Evolutionary conservation across 164 flowering plant species (phyloP).

Genomic region (Magnolia officinalis): DNA sequence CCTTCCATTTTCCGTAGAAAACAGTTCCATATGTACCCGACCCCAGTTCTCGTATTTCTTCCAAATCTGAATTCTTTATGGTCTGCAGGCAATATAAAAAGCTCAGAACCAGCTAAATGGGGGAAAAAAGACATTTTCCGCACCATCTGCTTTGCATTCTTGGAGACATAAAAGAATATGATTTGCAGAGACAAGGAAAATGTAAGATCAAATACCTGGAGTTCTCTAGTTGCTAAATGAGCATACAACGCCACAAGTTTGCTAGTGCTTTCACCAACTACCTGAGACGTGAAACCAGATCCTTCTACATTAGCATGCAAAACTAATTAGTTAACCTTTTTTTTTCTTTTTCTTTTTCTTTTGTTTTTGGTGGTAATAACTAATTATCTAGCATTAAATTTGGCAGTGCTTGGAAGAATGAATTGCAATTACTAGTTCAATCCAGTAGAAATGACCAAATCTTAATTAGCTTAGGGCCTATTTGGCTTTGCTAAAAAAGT

Average conservation of each 20-base stretch:
- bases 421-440: too few relatives aligned
- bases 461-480: too few relatives aligned
- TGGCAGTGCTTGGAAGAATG: too few relatives aligned
- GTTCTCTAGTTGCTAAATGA: slow-evolving; percentile 22
- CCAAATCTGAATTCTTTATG: slow-evolving; percentile 34
- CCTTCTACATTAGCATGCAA: slow-evolving; percentile 18
- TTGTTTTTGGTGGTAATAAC: too few relatives aligned
- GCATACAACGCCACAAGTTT: slow-evolving; percentile 14
- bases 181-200: not conserved
- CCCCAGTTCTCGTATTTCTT: slow-evolving; percentile 37
- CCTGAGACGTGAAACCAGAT: slow-evolving; percentile 7
- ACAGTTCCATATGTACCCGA: slow-evolving; percentile 43
- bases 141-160: not conserved
- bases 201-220: slow-evolving; percentile 26
- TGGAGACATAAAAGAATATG: not conserved
- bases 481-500: too few relatives aligned
- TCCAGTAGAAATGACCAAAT: too few relatives aligned
- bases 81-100: slow-evolving; percentile 18
- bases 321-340: not conserved
- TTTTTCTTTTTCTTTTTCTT: too few relatives aligned
- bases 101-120: not conserved
- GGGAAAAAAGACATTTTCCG: not conserved
- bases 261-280: slow-evolving; percentile 11
- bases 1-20: slow-evolving; percentile 45
- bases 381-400: too few relatives aligned